phyloP scores from a whole-genome alignment of 495 filamentous ascomycete species.

The Staphylotrichum tortipilum region DNA sequence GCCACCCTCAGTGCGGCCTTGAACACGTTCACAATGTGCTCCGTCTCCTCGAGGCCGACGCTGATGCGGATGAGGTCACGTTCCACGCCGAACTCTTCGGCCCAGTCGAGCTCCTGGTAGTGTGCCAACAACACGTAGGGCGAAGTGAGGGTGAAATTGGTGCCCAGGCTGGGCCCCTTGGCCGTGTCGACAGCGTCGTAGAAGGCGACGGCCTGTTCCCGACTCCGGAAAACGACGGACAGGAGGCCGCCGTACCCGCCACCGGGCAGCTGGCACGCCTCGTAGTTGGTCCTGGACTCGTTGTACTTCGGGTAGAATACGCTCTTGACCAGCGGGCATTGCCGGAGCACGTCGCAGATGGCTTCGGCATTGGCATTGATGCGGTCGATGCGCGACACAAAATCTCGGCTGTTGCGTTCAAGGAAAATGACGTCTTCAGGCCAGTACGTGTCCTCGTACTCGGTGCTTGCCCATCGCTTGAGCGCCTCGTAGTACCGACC shows the following conservation, averaged over 20 bases:
- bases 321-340: conserved; percentile 56
- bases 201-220: conserved; percentile 66
- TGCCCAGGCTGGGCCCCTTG: conserved; percentile 91
- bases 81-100: conserved; percentile 67
- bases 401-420: conserved; percentile 93
- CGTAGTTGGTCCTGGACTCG: conserved; percentile 61
- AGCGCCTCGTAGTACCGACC: conserved; percentile 59
- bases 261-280: conserved; percentile 59
- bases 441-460: conserved; percentile 89
- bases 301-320: conserved; percentile 83
- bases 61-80: conserved; percentile 74
- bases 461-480: conserved; percentile 49
- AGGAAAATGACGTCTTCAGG: conserved; percentile 88
- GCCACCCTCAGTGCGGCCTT: conserved; percentile 40
- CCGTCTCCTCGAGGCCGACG: conserved; percentile 76
- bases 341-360: conserved; percentile 58
- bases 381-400: conserved; percentile 69
- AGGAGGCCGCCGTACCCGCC: conserved; percentile 90
- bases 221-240: conserved; percentile 66
- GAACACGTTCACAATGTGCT: conserved; percentile 48
- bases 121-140: conserved; percentile 91
- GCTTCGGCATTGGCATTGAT: conserved; percentile 83
- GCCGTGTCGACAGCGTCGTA: conserved; percentile 79
- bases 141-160: conserved; percentile 86
- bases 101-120: conserved; percentile 88